phyloP scores from a whole-genome alignment of 345 rosid species.

The Pugionium cornutum region DNA sequence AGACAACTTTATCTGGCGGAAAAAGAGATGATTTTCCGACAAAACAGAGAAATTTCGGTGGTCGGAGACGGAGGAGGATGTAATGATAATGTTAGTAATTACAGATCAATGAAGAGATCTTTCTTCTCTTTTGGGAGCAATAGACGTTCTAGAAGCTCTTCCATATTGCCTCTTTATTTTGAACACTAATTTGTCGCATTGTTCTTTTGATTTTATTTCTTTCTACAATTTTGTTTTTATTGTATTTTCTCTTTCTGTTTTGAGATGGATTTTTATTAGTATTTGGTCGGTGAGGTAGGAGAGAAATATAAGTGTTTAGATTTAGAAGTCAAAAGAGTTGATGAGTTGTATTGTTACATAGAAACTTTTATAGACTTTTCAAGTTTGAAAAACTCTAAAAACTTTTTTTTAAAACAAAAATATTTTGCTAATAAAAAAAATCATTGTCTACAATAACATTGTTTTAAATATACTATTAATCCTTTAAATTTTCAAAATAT shows the following conservation, averaged over 20 bases:
- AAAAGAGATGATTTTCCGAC: constrained; percentile 55
- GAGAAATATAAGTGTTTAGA: constrained; percentile 28
- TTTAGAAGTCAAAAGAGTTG: constrained; percentile 22
- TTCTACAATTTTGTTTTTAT: constrained; percentile 1
- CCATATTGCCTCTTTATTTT: constrained; percentile 61
- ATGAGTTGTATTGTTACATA: constrained; percentile 12
- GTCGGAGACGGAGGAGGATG: constrained; percentile 39
- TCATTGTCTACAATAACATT: too few relatives aligned
- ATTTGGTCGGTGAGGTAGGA: constrained; percentile 32
- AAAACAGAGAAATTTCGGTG: constrained; percentile 45
- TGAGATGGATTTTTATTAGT: not conserved
- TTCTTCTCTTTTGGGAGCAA: constrained; percentile 76
- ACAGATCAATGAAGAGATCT: constrained; percentile 51
- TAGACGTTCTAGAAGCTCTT: constrained; percentile 66
- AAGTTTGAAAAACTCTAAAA: constrained; percentile 13
- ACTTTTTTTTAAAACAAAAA: not conserved
- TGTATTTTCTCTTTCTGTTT: not conserved
- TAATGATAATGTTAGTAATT: constrained; percentile 29
- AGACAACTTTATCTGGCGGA: constrained; percentile 57
- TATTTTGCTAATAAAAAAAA: not conserved
- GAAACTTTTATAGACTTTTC: not conserved
- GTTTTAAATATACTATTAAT: too few relatives aligned
- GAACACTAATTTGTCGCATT: constrained; percentile 43
- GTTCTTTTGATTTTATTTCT: not conserved
- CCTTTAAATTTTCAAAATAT: too few relatives aligned